These are phyloP conservation scores for Maudiozyma serrabonitensis DNA, from an alignment of 805 yeast genomes.

Conservation along the genomic window DNA sequence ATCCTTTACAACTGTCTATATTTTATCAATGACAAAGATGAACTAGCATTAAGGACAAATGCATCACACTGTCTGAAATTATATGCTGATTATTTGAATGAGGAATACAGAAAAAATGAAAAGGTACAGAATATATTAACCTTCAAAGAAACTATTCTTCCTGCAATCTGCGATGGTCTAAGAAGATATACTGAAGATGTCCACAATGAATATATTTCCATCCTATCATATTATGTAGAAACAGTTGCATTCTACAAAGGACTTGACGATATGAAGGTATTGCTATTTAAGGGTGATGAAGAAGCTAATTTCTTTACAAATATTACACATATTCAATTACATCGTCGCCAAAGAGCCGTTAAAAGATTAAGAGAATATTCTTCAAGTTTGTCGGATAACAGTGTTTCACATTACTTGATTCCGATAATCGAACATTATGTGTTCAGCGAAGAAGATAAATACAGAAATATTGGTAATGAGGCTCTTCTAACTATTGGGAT, in stretches of 20 bases:
- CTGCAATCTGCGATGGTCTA: slow-evolving; percentile 58
- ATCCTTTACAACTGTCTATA: slow-evolving; percentile 57
- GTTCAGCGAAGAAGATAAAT: slow-evolving; percentile 46
- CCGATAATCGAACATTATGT: slow-evolving; percentile 83
- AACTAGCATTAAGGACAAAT: slow-evolving; percentile 69
- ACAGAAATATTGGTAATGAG: slow-evolving; percentile 54
- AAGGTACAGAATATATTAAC: slow-evolving; percentile 24
- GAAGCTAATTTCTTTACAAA: slow-evolving; percentile 76
- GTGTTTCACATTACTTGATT: slow-evolving; percentile 68
- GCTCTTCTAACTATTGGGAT: slow-evolving; percentile 52
- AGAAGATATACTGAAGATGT: slow-evolving; percentile 50
- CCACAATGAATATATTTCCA: slow-evolving; percentile 59
- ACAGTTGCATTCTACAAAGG: slow-evolving; percentile 37
- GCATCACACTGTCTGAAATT: slow-evolving; percentile 55
- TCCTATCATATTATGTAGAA: slow-evolving; percentile 55
- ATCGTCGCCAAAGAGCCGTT: slow-evolving; percentile 79
- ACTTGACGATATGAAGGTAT: slow-evolving; percentile 54
- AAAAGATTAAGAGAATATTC: slow-evolving; percentile 48
- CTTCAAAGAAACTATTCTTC: slow-evolving; percentile 49
- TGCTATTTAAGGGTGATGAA: slow-evolving; percentile 59
- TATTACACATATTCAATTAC: slow-evolving; percentile 72
- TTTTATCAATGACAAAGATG: slow-evolving; percentile 68
- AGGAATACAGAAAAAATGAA: slow-evolving; percentile 15
- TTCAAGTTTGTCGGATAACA: slow-evolving; percentile 38
- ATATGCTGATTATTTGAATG: slow-evolving; percentile 50